Evolutionary conservation across 106 monocot species (phyloP).

Genomic region (Platanthera zijinensis): DNA sequence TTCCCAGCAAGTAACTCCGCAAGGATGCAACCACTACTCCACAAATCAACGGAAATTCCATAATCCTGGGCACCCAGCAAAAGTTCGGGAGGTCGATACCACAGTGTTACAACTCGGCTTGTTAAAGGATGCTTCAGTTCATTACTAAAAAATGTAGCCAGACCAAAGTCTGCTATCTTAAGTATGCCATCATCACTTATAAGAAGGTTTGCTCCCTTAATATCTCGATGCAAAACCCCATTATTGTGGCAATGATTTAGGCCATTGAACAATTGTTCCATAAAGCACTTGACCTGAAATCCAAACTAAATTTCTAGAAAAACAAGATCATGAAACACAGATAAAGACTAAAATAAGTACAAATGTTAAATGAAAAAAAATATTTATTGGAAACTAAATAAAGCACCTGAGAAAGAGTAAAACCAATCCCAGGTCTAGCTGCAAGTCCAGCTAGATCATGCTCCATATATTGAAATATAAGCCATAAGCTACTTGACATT

Average conservation of each 20-base stretch:
- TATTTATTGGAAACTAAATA: neutral
- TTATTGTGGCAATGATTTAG: constrained; percentile 60
- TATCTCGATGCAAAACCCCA: constrained; percentile 67
- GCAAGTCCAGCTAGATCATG: constrained; percentile 66
- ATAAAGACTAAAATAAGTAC: neutral
- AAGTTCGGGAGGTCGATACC: constrained; percentile 71
- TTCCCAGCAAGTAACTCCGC: constrained; percentile 59
- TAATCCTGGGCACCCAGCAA: constrained; percentile 62
- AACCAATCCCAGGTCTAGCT: constrained; percentile 55
- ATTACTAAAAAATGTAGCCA: constrained; percentile 57
- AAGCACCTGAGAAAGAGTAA: constrained; percentile 52
- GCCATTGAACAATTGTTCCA: constrained; percentile 50
- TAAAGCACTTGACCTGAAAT: constrained; percentile 71
- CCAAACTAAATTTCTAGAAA: neutral
- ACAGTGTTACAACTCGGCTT: constrained; percentile 65
- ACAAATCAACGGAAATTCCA: constrained; percentile 53
- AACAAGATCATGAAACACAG: neutral
- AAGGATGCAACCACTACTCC: constrained; percentile 72
- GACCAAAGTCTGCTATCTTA: constrained; percentile 64
- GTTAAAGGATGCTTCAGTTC: constrained; percentile 53
- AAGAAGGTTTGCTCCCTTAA: constrained; percentile 66
- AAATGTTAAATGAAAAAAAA: neutral
- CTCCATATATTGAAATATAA: constrained; percentile 73
- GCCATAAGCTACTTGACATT: constrained; percentile 52
- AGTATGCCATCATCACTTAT: constrained; percentile 54